phyloP scores from a whole-genome alignment of 2,329 filamentous ascomycete genomes.

The Teratosphaeria pseudoeucalypti region DNA sequence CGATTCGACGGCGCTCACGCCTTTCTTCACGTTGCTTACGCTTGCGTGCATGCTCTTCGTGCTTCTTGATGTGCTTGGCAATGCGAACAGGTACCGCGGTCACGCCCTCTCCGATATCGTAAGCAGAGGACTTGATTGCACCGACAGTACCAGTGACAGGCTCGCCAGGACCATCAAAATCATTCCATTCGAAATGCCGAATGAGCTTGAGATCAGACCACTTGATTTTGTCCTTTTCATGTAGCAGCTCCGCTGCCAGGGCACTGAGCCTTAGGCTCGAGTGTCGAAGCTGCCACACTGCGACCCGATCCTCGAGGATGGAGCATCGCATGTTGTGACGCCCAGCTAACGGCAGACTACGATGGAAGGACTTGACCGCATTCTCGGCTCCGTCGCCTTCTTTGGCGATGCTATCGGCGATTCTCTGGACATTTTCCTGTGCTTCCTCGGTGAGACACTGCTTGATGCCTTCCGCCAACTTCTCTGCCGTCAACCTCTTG shows the following conservation, averaged over 20 bases:
- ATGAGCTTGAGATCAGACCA: slow-evolving; percentile 56
- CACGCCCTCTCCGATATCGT: slow-evolving; percentile 51
- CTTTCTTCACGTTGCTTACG: slow-evolving; percentile 28
- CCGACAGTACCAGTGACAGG: slow-evolving; percentile 57
- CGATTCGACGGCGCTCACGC: slow-evolving; percentile 17
- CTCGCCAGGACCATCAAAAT: slow-evolving; percentile 66
- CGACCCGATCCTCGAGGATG: slow-evolving; percentile 51
- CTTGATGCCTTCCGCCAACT: slow-evolving; percentile 59
- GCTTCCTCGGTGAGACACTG: slow-evolving; percentile 56
- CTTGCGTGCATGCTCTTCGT: slow-evolving; percentile 42
- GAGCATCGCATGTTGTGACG: slow-evolving; percentile 51
- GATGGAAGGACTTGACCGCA: slow-evolving; percentile 57
- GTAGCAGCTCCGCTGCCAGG: slow-evolving; percentile 55
- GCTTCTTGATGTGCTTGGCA: slow-evolving; percentile 47
- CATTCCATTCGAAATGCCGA: slow-evolving; percentile 63
- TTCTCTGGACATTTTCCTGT: slow-evolving; percentile 44
- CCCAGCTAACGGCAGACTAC: slow-evolving; percentile 42
- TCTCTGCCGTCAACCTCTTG: slow-evolving; percentile 54
- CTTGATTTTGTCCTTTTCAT: slow-evolving; percentile 49
- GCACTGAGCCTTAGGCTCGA: slow-evolving; percentile 52
- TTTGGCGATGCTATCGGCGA: slow-evolving; percentile 53
- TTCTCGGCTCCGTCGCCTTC: slow-evolving; percentile 60
- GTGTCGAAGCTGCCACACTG: slow-evolving; percentile 55
- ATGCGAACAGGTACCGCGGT: slow-evolving; percentile 54
- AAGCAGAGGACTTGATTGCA: slow-evolving; percentile 49